Evolutionary conservation across 1,139 yeast species (phyloP).

Genomic region (Pichia sp.): DNA sequence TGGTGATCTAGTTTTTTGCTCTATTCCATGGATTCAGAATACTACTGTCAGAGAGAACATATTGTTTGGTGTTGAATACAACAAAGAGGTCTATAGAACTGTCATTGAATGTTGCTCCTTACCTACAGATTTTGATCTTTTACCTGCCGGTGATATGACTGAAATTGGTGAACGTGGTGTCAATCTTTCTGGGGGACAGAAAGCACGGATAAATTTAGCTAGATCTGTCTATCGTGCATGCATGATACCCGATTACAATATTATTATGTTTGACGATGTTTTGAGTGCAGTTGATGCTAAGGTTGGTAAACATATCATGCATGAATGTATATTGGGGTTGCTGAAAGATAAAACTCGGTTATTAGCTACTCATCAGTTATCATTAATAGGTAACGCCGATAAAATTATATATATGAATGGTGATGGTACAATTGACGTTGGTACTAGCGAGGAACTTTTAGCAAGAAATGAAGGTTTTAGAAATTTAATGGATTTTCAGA

Average conservation of each 20-base stretch:
- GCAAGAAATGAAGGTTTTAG: constrained; percentile 41
- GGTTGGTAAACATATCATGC: constrained; percentile 60
- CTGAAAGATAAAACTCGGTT: constrained; percentile 58
- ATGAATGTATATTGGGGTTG: constrained; percentile 54
- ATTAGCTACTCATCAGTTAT: constrained; percentile 79
- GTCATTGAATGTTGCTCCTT: constrained; percentile 63
- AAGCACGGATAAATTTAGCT: constrained; percentile 77
- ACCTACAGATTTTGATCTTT: constrained; percentile 54
- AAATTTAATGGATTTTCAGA: constrained; percentile 45
- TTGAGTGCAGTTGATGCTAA: constrained; percentile 69
- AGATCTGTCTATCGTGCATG: constrained; percentile 61
- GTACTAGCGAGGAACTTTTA: constrained; percentile 47
- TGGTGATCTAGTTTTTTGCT: constrained; percentile 40
- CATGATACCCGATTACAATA: constrained; percentile 40
- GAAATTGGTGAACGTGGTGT: constrained; percentile 93
- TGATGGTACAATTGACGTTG: constrained; percentile 56
- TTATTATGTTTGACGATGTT: constrained; percentile 73
- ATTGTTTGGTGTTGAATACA: constrained; percentile 55
- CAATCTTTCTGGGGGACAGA: constrained; percentile 88
- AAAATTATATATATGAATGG: constrained; percentile 62
- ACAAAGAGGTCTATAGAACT: constrained; percentile 45
- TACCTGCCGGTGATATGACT: constrained; percentile 77
- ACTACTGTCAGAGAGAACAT: constrained; percentile 73
- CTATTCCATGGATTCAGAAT: constrained; percentile 76
- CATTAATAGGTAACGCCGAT: constrained; percentile 65